Evolutionary conservation across 1,139 yeast species (phyloP).

Genomic region (Diutina siamensis): DNA sequence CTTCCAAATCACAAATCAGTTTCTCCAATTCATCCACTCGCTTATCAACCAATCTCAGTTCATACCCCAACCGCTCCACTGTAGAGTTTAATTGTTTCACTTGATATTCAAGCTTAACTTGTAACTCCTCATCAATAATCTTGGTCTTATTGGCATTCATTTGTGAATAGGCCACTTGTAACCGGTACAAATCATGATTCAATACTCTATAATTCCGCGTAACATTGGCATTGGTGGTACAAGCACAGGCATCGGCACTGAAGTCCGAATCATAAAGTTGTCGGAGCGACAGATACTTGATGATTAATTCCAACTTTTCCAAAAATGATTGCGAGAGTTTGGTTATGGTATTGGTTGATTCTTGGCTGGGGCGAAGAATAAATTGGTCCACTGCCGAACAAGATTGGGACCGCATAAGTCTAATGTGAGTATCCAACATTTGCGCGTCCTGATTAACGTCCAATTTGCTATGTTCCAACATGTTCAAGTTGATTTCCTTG

Average conservation of each 20-base stretch:
- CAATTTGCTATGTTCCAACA: slow-evolving; percentile 13
- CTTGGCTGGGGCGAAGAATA: slow-evolving; percentile 7
- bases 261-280: slow-evolving; percentile 2
- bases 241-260: slow-evolving; percentile 13
- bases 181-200: slow-evolving; percentile 21
- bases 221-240: slow-evolving; percentile 10
- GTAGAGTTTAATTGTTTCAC: slow-evolving; percentile 55
- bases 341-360: slow-evolving; percentile 13
- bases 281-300: slow-evolving; percentile 11
- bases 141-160: slow-evolving; percentile 19
- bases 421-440: slow-evolving; percentile 18
- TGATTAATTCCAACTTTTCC: slow-evolving; percentile 14
- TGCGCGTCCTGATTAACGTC: background rate
- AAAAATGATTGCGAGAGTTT: slow-evolving; percentile 18
- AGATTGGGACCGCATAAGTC: slow-evolving; percentile 35
- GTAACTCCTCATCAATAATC: slow-evolving; percentile 23
- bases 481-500: slow-evolving; percentile 21
- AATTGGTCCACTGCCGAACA: slow-evolving; percentile 12
- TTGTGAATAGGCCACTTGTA: slow-evolving; percentile 19
- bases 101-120: slow-evolving; percentile 31
- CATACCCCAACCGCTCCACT: slow-evolving; percentile 71
- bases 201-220: slow-evolving; percentile 15
- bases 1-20: slow-evolving; percentile 36
- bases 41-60: slow-evolving; percentile 57
- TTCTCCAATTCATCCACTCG: slow-evolving; percentile 78